phyloP scores from a whole-genome alignment of 2,329 filamentous ascomycete genomes.

The Penicillium psychrosexuale region DNA sequence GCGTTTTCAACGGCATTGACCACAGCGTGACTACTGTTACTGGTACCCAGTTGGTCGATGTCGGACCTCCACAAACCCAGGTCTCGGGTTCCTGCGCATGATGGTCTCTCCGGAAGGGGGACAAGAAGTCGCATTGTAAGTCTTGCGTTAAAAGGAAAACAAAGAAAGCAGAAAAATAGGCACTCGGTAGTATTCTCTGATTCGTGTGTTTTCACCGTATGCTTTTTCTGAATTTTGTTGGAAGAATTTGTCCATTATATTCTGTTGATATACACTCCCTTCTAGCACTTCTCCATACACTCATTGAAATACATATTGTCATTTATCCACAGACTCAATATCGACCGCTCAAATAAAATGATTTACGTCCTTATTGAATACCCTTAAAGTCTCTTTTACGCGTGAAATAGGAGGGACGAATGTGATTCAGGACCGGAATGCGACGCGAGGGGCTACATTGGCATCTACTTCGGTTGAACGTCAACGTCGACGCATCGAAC shows the following conservation, averaged over 20 bases:
- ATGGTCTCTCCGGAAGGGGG: not conserved
- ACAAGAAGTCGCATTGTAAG: not conserved
- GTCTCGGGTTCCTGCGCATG: constrained; percentile 2
- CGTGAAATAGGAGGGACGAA: not conserved
- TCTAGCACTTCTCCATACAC: not conserved
- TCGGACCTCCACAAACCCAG: constrained; percentile 17
- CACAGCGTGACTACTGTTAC: constrained; percentile 9
- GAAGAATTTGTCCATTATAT: not conserved
- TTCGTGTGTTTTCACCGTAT: too few species aligned
- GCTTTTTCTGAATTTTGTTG: not conserved
- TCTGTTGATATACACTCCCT: not conserved
- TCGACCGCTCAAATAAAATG: not conserved
- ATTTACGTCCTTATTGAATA: not conserved
- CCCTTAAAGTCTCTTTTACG: not conserved
- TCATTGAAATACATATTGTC: not conserved
- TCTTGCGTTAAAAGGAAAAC: not conserved
- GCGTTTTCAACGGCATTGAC: constrained; percentile 13
- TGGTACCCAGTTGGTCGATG: constrained; percentile 11
- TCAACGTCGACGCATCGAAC: not conserved
- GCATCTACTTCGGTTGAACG: not conserved
- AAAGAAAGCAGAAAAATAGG: not conserved
- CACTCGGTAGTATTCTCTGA: not conserved
- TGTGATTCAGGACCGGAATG: constrained; percentile 4
- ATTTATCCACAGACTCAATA: not conserved
- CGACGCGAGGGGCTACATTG: constrained; percentile 2